phyloP scores from a whole-genome alignment of 208 protist species.

The Tetramitus jugosus region DNA sequence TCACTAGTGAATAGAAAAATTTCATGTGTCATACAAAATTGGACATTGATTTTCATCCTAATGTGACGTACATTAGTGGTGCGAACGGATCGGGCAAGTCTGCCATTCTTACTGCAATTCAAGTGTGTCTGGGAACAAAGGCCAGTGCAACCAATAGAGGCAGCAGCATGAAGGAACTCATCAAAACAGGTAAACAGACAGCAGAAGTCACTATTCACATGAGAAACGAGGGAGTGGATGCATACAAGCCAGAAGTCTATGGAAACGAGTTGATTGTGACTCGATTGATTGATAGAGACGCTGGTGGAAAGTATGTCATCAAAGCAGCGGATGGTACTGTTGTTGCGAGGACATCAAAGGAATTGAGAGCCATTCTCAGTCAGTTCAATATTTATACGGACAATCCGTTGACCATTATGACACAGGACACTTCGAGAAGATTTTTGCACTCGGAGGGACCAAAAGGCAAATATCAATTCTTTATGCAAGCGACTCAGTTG shows the following conservation, averaged over 20 bases:
- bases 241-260: constrained; percentile 13
- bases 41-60: constrained; percentile 6
- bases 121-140: constrained; percentile 4
- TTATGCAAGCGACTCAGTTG: constrained; percentile 9
- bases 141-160: constrained; percentile 6
- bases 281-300: neutral
- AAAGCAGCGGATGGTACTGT: neutral
- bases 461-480: constrained; percentile 13
- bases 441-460: neutral
- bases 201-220: neutral
- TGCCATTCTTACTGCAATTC: constrained; percentile 1
- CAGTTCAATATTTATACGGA: constrained; percentile 17
- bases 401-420: constrained; percentile 20
- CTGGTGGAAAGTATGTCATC: neutral
- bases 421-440: constrained; percentile 8
- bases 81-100: constrained; percentile 17
- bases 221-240: constrained; percentile 17
- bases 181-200: neutral
- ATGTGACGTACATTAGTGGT: neutral
- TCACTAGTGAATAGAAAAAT: too few species aligned
- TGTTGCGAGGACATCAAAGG: neutral
- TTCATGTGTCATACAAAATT: constrained; percentile 22
- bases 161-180: neutral
- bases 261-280: constrained; percentile 1
- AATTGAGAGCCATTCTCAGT: neutral